Percentiles rank a stretch among this genome's conserved stretches.
Conservation (phyloP, 2,329 filamentous ascomycete species). For the Pyricularia grisea region DNA sequence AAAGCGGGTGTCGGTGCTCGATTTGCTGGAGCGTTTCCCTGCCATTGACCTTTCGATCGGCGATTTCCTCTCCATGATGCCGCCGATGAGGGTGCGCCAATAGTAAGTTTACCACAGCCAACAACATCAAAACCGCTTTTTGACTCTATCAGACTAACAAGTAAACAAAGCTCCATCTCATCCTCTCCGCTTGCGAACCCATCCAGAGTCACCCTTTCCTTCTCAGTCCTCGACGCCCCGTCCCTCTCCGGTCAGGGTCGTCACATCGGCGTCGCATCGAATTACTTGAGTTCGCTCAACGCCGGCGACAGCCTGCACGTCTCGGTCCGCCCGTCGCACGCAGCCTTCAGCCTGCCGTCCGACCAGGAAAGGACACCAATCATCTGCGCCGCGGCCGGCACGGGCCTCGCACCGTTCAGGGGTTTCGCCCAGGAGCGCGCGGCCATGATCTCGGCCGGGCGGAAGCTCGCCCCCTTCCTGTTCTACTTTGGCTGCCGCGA, state of each 20-base stretch:
- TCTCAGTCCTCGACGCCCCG: constrained; percentile 51
- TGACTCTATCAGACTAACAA: background rate
- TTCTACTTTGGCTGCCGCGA: constrained; percentile 13
- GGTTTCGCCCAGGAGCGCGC: constrained; percentile 55
- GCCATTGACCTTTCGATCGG: constrained; percentile 44
- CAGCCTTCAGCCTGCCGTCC: constrained; percentile 37
- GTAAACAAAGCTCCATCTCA: constrained; percentile 47
- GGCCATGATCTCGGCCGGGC: constrained; percentile 32
- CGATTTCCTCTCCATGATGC: constrained; percentile 53
- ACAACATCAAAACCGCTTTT: too few species aligned
- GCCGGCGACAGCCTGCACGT: constrained; percentile 35
- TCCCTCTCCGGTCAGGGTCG: constrained; percentile 36
- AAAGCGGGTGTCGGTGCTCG: constrained; percentile 46
- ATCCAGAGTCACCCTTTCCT: constrained; percentile 52
- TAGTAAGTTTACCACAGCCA: too few species aligned
- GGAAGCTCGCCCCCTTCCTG: constrained; percentile 9
- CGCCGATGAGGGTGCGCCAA: constrained; percentile 42
- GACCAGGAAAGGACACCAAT: constrained; percentile 35
- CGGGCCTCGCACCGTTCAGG: constrained; percentile 51
- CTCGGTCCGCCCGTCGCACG: constrained; percentile 33
- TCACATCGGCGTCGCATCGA: constrained; percentile 48
- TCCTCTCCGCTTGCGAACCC: constrained; percentile 56
- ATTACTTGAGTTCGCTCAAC: constrained; percentile 43
- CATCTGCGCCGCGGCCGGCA: constrained; percentile 40
- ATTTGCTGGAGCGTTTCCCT: constrained; percentile 50